These are phyloP conservation scores for Fragaria ananassa DNA, from an alignment of 306 rosid species.

Conservation along the genomic window DNA sequence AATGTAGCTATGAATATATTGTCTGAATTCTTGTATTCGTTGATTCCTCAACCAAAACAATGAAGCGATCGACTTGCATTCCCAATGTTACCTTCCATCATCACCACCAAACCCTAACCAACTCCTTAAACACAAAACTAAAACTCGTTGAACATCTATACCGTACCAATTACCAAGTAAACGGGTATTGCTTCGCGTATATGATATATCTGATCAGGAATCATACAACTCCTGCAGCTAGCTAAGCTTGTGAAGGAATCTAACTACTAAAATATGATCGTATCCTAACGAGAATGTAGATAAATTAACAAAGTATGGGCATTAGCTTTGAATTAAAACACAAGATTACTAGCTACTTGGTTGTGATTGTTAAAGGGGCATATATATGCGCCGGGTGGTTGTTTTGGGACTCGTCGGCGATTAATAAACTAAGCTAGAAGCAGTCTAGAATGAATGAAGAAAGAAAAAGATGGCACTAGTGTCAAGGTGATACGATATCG, in stretches of 20 bases:
- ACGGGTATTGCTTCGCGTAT: no score
- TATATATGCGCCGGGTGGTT: neutral
- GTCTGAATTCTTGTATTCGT: no score
- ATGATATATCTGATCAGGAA: no score
- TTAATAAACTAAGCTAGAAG: neutral
- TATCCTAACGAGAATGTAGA: neutral
- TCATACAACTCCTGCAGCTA: neutral
- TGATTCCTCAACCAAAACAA: no score
- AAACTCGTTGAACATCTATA: neutral
- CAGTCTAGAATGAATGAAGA: neutral
- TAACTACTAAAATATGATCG: neutral
- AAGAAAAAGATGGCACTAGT: slow-evolving; percentile 12
- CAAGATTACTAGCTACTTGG: neutral
- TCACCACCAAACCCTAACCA: neutral
- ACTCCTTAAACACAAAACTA: neutral
- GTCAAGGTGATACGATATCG: neutral
- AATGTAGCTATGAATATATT: no score
- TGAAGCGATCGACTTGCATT: neutral
- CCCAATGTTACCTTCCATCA: neutral
- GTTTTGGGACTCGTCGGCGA: slow-evolving; percentile 6
- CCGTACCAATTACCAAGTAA: no score
- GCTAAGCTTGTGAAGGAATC: neutral
- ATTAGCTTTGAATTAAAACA: neutral
- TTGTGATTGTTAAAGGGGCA: neutral
- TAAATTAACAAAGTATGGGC: neutral